Conservation (phyloP, 1,139 yeast genomes). For the Nakaseomyces nivariensis region DNA sequence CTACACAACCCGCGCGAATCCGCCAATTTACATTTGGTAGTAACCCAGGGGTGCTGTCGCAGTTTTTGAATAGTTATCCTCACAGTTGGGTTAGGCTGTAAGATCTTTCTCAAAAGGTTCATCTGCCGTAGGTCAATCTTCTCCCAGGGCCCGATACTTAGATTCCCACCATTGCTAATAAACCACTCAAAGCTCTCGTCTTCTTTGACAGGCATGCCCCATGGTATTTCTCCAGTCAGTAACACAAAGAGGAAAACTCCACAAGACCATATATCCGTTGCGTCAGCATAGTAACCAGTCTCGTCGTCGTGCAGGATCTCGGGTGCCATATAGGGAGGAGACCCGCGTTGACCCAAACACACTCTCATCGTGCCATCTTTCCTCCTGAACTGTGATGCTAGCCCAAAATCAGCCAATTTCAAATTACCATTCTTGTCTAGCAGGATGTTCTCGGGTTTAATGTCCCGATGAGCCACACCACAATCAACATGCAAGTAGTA, state of each 20-base stretch:
- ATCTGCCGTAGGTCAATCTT: conserved; percentile 38
- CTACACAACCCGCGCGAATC: conserved; percentile 38
- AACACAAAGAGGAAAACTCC: conserved; percentile 52
- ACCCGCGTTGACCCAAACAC: conserved; percentile 51
- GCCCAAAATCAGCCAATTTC: conserved; percentile 59
- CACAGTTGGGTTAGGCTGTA: conserved; percentile 38
- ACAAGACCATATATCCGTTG: conserved; percentile 55
- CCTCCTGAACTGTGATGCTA: conserved; percentile 48
- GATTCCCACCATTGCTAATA: conserved; percentile 36
- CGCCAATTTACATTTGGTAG: conserved; percentile 35
- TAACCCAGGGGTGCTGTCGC: conserved; percentile 43
- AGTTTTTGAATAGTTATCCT: conserved; percentile 36
- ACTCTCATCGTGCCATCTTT: conserved; percentile 48
- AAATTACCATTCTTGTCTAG: conserved; percentile 57
- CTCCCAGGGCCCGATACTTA: conserved; percentile 43
- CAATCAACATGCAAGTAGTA: conserved; percentile 47
- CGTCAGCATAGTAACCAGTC: conserved; percentile 39
- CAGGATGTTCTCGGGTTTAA: conserved; percentile 82
- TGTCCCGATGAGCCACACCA: conserved; percentile 81
- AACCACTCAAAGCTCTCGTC: conserved; percentile 41
- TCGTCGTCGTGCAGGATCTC: conserved; percentile 39
- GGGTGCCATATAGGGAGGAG: conserved; percentile 68
- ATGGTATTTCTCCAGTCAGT: conserved; percentile 52
- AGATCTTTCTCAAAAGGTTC: conserved; percentile 41
- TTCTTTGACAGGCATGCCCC: conserved; percentile 48